Evolutionary conservation across 2,329 filamentous ascomycete species (phyloP), one percentile per base, ranked within the genome.

Genomic region (Ophiostoma sp.): DNA sequence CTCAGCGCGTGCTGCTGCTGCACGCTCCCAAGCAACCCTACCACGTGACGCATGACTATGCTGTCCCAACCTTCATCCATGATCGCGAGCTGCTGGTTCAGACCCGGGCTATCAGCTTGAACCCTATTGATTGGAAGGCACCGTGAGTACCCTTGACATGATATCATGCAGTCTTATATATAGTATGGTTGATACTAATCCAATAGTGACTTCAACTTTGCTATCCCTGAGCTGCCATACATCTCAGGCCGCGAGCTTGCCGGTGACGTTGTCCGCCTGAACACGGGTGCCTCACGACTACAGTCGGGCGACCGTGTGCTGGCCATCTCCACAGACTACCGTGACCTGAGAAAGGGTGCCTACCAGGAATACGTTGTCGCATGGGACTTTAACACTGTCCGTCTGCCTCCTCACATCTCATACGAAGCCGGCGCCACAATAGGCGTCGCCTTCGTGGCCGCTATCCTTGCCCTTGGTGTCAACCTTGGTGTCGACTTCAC

Each of bases 91-190:
- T 91, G 5, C 79, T 92, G 5, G 84, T 92, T n/a, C 85, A 85
- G 76, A 84, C 87, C 1, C 80, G 84, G 52, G 85, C 86, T 15
- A 88, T 92, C 74, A 90, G 90, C 0, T 79, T 93, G 52, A 93
- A 93, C 75, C 91, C 91, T 0, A 90, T 93, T 70, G 91, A 92
- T 76, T 91, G 87, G 87, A 91, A 91, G 80, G 85, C 87, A 71
- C 87, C 89, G 89, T 90, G 80, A 74, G 86, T 82, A 13, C 52
- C 13, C 33, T n/a, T 68, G 41, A 8, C 13, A 27, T 48, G 17
- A 35, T 31, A 52, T 39, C 57, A 54, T 8, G 23, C 17, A 17
- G 27, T 62, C 57, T 17, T 44, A 23, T 3, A 39, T 1, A 65
- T 67, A 23, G 2, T 17, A 48, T n/a, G 7, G 4, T 48, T 20